Evolutionary conservation across 1,284 basidiomycete species (phyloP).

Genomic region (Ganoderma meredithae): DNA sequence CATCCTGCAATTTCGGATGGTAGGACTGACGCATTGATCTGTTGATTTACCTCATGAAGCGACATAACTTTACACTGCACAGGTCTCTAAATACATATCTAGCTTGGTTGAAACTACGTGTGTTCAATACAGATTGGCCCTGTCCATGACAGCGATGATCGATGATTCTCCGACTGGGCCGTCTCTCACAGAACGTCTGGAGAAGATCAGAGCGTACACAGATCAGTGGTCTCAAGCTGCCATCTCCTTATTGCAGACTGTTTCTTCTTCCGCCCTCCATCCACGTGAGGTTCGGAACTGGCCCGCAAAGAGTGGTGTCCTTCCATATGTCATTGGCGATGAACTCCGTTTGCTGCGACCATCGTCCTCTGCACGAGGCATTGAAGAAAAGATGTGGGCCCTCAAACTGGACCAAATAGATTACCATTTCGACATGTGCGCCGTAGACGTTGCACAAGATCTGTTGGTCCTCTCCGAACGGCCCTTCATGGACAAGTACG

Average conservation of each 20-base stretch:
- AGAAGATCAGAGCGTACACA: no score
- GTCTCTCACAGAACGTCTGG: no score
- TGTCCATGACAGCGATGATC: not conserved
- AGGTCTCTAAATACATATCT: not conserved
- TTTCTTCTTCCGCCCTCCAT: no score
- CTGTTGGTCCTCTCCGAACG: not conserved
- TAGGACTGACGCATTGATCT: not conserved
- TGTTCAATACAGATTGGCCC: not conserved
- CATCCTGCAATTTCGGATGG: not conserved
- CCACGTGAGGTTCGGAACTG: no score
- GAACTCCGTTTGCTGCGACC: no score
- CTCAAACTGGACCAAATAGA: not conserved
- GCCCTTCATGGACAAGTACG: not conserved
- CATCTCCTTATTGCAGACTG: no score
- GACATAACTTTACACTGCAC: not conserved
- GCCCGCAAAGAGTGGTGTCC: no score
- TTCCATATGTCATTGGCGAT: no score
- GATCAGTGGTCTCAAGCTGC: no score
- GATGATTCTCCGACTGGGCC: no score
- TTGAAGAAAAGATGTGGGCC: not conserved
- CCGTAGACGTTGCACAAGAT: conserved; percentile 6
- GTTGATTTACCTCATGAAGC: no score
- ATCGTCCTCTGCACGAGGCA: no score
- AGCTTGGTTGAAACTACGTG: not conserved
- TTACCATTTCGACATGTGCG: not conserved